A percentile compares a stretch with the other conserved stretches of the same genome.
phyloP scores from a whole-genome alignment of 495 filamentous ascomycete genomes.

The Penicillium canescens region DNA sequence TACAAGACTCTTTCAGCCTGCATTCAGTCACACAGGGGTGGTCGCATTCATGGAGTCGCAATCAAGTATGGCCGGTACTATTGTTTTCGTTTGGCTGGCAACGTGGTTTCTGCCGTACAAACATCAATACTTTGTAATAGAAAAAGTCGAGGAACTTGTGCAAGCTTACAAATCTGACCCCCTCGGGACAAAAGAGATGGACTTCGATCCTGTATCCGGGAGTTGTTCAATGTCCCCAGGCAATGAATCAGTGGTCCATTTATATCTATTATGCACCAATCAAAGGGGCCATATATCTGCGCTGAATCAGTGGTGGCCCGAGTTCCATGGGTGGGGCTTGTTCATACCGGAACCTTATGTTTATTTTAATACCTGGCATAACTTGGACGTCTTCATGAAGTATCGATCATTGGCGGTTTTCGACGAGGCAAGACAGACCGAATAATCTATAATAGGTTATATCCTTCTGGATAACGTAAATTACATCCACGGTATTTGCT shows the following conservation, averaged over 20 bases:
- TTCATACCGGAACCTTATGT: neutral
- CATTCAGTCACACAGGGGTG: no score
- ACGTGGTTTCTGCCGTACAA: no score
- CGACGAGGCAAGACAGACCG: no score
- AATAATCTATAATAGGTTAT: no score
- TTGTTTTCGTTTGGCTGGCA: no score
- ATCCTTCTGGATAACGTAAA: no score
- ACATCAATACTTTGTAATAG: no score
- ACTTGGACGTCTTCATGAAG: neutral
- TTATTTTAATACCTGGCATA: constrained; percentile 1
- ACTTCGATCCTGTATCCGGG: neutral
- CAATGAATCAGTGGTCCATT: constrained; percentile 5
- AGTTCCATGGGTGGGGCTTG: neutral
- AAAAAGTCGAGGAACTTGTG: neutral
- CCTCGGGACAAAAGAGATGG: neutral
- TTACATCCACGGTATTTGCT: no score
- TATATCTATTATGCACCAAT: rapidly evolving
- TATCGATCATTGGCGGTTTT: no score
- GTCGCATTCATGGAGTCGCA: no score
- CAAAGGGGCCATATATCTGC: neutral
- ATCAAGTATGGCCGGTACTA: no score
- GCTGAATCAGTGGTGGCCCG: constrained; percentile 1
- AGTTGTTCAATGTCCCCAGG: neutral
- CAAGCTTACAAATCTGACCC: neutral
- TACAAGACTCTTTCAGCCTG: no score